phyloP scores from a whole-genome alignment of 306 rosid genomes.

The Lathyrus oleraceus region DNA sequence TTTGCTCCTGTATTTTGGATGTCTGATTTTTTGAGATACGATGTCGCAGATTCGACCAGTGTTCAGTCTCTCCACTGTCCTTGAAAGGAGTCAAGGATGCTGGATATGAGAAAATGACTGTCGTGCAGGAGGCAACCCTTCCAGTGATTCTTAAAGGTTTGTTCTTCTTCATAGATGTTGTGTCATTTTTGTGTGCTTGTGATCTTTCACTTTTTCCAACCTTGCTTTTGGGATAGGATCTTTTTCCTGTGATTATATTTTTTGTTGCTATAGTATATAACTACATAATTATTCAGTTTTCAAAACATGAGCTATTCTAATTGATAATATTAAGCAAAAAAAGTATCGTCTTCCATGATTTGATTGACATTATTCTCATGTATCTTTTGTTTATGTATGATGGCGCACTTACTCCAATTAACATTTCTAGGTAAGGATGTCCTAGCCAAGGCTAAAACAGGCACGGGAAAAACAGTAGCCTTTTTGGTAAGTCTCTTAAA shows the following conservation, averaged over 20 bases:
- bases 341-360: conserved; percentile 10
- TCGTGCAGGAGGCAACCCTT: conserved; percentile 95
- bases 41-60: conserved; percentile 74
- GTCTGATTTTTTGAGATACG: conserved; percentile 38
- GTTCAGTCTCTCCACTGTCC: conserved; percentile 70
- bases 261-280: conserved; percentile 8
- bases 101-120: conserved; percentile 94
- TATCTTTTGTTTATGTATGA: conserved; percentile 29
- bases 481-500: conserved; percentile 69
- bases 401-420: conserved; percentile 30
- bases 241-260: background rate
- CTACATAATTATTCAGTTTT: conserved; percentile 10
- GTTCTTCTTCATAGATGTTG: conserved; percentile 20
- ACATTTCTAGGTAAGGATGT: conserved; percentile 86
- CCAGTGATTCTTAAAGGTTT: conserved; percentile 84
- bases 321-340: conserved; percentile 6
- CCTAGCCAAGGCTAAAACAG: conserved; percentile 95
- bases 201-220: background rate
- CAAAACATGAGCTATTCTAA: conserved; percentile 6
- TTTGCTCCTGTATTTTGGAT: conserved; percentile 12
- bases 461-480: conserved; percentile 98
- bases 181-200: conserved; percentile 17
- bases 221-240: background rate
- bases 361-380: conserved; percentile 11
- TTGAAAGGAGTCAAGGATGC: conserved; percentile 87